Base-by-base conservation (phyloP, 164 flowering plant genomes). In the Kalanchoe fedtschenkoi region DNA sequence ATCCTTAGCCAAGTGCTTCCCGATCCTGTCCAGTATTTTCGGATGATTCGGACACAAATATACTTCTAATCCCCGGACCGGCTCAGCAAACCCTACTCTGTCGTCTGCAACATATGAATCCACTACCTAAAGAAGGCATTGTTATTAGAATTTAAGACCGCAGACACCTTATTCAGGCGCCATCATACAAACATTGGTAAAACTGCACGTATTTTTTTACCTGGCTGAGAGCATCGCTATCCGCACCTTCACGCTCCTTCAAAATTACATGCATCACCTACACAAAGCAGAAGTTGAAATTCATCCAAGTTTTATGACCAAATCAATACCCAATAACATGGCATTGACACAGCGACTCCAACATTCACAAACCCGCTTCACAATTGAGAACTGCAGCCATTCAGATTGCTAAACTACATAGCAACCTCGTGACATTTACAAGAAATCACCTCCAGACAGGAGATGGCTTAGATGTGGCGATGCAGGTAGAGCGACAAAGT, bases 71-170 rank as follows among this genome's bases (percentile, higher is more conserved):
- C 90, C 99, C 1, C 82, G 63, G 15, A 76, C 80, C 16, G 95
- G 95, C 74, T 89, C 97, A 2, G 96, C 89, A 72, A 84, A 82
- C 21, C 99, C 99, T 10, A 95, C 80, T 77, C 99, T 78, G 66
- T 79, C 86, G 28, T 95, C 99, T 11, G 61, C 46, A 17, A 84
- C 68, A 63, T 95, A 91, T 0, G 97, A 86, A 16, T 86, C 85
- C 1, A 76, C 83, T 34, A 78, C 86, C 99, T 95, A 83, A 34
- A 73, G 21, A 6, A 73, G 21, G 4, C 7, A 54, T 39, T 38
- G 56, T 17, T 41, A 58, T 21, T 47, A 47, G 26, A 4, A 9
- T 19, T 47, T 0, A 6, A 47, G 54, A 6, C 3, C 13, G 39
- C 39, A 37, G 8, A 8, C 2, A 37, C 39, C 3, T 0, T 5